Base-by-base conservation (phyloP, 169 alveolate genomes). In the Cryptosporidium sp. region DNA sequence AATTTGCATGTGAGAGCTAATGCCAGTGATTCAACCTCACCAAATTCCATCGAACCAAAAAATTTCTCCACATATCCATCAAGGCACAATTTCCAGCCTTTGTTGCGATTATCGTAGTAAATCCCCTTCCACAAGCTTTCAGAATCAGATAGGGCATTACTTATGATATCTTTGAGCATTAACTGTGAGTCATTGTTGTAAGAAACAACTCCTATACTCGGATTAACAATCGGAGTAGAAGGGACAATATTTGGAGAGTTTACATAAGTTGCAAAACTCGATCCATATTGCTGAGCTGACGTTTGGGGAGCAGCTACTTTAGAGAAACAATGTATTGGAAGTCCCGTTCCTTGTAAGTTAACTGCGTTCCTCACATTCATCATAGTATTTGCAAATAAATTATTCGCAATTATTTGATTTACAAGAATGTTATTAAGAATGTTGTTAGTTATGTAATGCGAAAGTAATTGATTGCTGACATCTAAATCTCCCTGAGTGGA, bases 101-200 rank as follows among this genome's bases (percentile, higher is more conserved):
- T n/a, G 12, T 65, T 80, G 73, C 89, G 73, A 80, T 80, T 80
- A 10, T 80, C 89, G 21, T 31, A 80, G 68, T 35, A 80, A n/a
- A 80, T 21, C 3, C 89, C 89, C 23, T 39, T 59, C 89, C 89
- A 80, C 16, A 80, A 8, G 48, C 33, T 35, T 1, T 80, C 89
- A 10, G 89, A 41, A 12, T 80, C 75, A 39, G 61, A 43, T 14
- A 80, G 23, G 0, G 69, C 89, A 37, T 26, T 59, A 65, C 51
- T 33, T 67, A 70, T 70, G 41, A 26, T 48, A 7, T 70, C 84
- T 16, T 48, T 70, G 12, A 43, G 50, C 31, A 51, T 26, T 12
- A 10, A 6, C 45, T 70, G 84, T 10, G 39, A 12, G 37, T 70
- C 84, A 45, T 70, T 70, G 31, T 52, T 52, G 23, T 43, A 29